A percentile compares a stretch with the other conserved stretches of the same genome.
Evolutionary conservation across 768 basidiomycete species (phyloP).

Genomic region (Boletus tylopilopsis): DNA sequence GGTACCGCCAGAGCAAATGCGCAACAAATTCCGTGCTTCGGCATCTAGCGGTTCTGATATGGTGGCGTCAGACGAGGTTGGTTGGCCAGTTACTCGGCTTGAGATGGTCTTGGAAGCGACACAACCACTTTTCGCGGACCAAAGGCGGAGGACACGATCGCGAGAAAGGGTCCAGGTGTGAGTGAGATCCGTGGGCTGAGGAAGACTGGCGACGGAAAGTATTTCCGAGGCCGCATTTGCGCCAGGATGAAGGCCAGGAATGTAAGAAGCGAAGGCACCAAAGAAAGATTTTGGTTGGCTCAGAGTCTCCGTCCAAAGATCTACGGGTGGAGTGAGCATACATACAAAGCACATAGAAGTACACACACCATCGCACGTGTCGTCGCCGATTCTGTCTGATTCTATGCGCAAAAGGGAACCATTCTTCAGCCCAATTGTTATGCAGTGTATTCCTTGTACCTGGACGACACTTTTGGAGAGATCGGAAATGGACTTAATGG

Average conservation of each 20-base stretch:
- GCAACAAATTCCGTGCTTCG: conserved; percentile 61
- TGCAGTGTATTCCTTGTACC: conserved; percentile 61
- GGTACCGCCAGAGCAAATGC: conserved; percentile 48
- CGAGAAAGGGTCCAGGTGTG: conserved; percentile 84
- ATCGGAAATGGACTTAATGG: conserved; percentile 51
- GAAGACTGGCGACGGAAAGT: conserved; percentile 66
- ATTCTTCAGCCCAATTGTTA: conserved; percentile 58
- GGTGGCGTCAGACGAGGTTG: conserved; percentile 28
- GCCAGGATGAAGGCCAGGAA: conserved; percentile 49
- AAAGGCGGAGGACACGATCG: conserved; percentile 79
- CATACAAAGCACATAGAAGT: conserved; percentile 3
- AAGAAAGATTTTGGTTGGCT: conserved; percentile 66
- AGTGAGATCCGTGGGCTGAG: conserved; percentile 71
- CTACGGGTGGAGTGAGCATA: conserved; percentile 35
- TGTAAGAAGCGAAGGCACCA: conserved; percentile 61
- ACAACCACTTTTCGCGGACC: conserved; percentile 76
- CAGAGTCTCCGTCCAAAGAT: conserved; percentile 66
- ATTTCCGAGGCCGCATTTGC: conserved; percentile 53
- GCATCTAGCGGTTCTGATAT: conserved; percentile 53
- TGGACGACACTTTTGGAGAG: conserved; percentile 49
- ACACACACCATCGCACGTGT: conserved; percentile 55
- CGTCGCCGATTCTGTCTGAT: conserved; percentile 52
- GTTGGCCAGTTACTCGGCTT: conserved; percentile 29
- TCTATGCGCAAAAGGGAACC: conserved; percentile 71
- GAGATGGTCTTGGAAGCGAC: conserved; percentile 59